Percentiles rank a stretch among this genome's conserved stretches.
Conservation (phyloP, 306 rosid species). For the Heteromeles arbutifolia region DNA sequence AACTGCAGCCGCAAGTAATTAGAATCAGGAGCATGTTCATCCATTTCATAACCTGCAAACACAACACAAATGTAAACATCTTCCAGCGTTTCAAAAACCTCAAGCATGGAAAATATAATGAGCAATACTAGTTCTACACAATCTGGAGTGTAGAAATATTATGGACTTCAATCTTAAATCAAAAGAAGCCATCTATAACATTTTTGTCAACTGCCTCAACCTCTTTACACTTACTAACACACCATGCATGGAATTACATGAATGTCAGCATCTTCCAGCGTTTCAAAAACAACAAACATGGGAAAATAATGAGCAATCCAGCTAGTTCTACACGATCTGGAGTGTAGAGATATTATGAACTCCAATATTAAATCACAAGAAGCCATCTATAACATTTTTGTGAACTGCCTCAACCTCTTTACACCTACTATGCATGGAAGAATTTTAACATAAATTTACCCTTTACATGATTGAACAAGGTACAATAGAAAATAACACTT, state of each 20-base stretch:
- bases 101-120: not conserved
- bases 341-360: not conserved
- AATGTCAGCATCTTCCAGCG: not conserved
- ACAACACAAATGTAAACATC: slow-evolving; percentile 30
- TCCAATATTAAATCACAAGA: not conserved
- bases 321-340: not conserved
- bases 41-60: slow-evolving; percentile 65
- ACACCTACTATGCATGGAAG: not conserved
- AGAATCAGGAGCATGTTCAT: slow-evolving; percentile 57
- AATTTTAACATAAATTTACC: not conserved
- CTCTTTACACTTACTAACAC: not conserved
- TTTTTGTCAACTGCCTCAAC: not conserved
- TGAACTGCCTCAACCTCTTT: not conserved
- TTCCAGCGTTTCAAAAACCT: not conserved
- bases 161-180: not conserved
- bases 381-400: too few relatives aligned
- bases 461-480: not conserved
- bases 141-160: not conserved
- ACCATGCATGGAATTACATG: not conserved
- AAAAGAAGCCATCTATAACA: not conserved
- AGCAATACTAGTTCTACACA: not conserved
- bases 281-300: not conserved
- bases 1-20: slow-evolving; percentile 76
- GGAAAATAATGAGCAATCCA: slow-evolving; percentile 3
- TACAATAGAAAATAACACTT: not conserved